These are phyloP conservation scores for Aspergillus sp. DNA, from an alignment of 2,329 filamentous ascomycete species.

Conservation along the genomic window DNA sequence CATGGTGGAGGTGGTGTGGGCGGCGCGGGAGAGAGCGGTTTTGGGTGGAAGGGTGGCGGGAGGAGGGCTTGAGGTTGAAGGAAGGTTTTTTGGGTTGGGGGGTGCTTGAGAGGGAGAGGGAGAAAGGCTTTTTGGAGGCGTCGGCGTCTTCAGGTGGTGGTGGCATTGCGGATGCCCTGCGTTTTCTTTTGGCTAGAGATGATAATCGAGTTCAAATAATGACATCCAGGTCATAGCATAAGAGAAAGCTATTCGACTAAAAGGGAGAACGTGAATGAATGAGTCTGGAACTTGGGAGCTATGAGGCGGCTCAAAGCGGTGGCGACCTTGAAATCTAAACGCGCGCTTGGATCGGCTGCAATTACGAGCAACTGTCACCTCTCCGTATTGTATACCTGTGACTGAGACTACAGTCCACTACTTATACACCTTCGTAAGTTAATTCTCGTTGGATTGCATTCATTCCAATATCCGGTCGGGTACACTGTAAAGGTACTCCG, in stretches of 20 bases:
- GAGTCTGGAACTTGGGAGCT: conserved; percentile 5
- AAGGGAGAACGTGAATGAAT: not conserved
- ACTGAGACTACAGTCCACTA: conserved; percentile 9
- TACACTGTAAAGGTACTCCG: conserved; percentile 6
- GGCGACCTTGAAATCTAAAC: conserved; percentile 1
- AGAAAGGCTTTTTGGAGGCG: conserved; percentile 28
- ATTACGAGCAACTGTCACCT: too few species aligned
- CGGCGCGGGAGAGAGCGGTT: conserved; percentile 21
- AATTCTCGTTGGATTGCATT: conserved; percentile 19
- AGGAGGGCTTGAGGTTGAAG: conserved; percentile 26
- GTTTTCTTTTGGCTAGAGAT: not conserved
- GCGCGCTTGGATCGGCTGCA: conserved; percentile 11
- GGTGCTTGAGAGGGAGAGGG: conserved; percentile 34
- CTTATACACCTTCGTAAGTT: conserved; percentile 27
- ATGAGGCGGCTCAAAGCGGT: conserved; percentile 10
- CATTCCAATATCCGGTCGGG: conserved; percentile 10
- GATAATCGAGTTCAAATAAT: not conserved
- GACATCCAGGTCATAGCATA: not conserved
- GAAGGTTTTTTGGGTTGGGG: conserved; percentile 25
- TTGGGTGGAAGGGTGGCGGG: conserved; percentile 8
- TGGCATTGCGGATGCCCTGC: conserved; percentile 10
- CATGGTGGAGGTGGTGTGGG: conserved; percentile 27
- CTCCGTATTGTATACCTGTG: too few species aligned
- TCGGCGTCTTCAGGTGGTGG: conserved; percentile 6
- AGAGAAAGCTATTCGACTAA: not conserved